Base-by-base conservation (phyloP, 345 rosid species). In the Psidium guajava region DNA sequence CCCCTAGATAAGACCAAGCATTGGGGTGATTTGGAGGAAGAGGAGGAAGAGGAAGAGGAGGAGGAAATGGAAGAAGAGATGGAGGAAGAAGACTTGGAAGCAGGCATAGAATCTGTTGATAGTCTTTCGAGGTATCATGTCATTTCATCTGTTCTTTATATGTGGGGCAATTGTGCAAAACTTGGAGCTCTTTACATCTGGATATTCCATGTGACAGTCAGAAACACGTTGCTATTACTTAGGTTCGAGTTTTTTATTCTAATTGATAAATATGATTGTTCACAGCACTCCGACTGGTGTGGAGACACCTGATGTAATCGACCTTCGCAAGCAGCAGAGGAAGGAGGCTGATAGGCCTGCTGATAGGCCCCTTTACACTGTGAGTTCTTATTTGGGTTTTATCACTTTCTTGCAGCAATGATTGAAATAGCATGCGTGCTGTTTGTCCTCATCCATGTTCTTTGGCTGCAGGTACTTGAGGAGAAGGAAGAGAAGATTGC, bases 11-110 rank as follows among this genome's bases (percentile, higher is more conserved):
- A 98, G 90, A 92, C 93, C 22, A 98, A 94, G 91, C 99, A 98
- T 87, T 98, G 99, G 99, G 99, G 99, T 91, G 99, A 98, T 90
- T 90, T 98, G 91, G 99, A 98, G 92, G 99, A 98, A 87, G 88
- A 86, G 88, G 88, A 86, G 40, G 88, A 86, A 18, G 98, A 95
- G 86, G 98, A 93, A 88, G 89, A 87, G 47, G 87, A 97, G 77
- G 99, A 94, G 80, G 47, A 94, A 93, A 49, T 93, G 84, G 98
- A 96, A 56, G 98, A 96, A 87, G 87, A 90, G 90, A 91, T 93
- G 84, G 99, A 96, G 85, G 99, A 96, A 88, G 99, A 95, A 87
- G 99, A 98, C 83, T 81, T 96, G 75, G 97, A 95, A 86, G 98
- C 92, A 85, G 99, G 99, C 86, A 94, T 90, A 82, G 94, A 95